A percentile compares a stretch with the other conserved stretches of the same genome.
phyloP scores from a whole-genome alignment of 129 eudicot species.

The Scalesia atractyloides region DNA sequence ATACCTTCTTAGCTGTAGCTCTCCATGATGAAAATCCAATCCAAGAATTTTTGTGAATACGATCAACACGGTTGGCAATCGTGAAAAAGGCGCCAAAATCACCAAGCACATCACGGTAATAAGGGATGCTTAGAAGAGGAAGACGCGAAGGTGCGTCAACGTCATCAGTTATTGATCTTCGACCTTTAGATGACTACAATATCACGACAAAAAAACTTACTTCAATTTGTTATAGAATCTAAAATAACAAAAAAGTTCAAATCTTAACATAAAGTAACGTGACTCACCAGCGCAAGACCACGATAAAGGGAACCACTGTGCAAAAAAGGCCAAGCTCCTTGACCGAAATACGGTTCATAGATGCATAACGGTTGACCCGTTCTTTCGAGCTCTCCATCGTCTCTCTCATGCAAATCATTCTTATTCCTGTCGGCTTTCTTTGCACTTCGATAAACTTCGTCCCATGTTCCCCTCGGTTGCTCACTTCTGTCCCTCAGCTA shows the following conservation, averaged over 20 bases:
- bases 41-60: slow-evolving; percentile 92
- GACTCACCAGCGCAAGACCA: slow-evolving; percentile 86
- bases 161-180: slow-evolving; percentile 82
- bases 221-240: neutral
- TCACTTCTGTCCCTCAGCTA: slow-evolving; percentile 96
- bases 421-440: slow-evolving; percentile 70
- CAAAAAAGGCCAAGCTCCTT: slow-evolving; percentile 96
- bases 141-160: slow-evolving; percentile 94
- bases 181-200: slow-evolving; percentile 72
- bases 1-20: slow-evolving; percentile 76
- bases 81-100: slow-evolving; percentile 93
- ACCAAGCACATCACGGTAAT: slow-evolving; percentile 78
- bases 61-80: slow-evolving; percentile 83
- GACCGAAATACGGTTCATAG: slow-evolving; percentile 93
- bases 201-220: neutral
- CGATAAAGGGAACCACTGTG: slow-evolving; percentile 76
- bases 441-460: slow-evolving; percentile 86
- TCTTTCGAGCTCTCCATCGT: slow-evolving; percentile 95
- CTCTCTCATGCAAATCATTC: slow-evolving; percentile 91
- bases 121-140: slow-evolving; percentile 66
- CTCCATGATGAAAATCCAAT: slow-evolving; percentile 97
- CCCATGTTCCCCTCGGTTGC: slow-evolving; percentile 91
- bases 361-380: slow-evolving; percentile 88
- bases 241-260: neutral
- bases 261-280: neutral